These are phyloP conservation scores for Fraxinus pennsylvanica DNA, from an alignment of 257 asterid species.

Conservation along the genomic window DNA sequence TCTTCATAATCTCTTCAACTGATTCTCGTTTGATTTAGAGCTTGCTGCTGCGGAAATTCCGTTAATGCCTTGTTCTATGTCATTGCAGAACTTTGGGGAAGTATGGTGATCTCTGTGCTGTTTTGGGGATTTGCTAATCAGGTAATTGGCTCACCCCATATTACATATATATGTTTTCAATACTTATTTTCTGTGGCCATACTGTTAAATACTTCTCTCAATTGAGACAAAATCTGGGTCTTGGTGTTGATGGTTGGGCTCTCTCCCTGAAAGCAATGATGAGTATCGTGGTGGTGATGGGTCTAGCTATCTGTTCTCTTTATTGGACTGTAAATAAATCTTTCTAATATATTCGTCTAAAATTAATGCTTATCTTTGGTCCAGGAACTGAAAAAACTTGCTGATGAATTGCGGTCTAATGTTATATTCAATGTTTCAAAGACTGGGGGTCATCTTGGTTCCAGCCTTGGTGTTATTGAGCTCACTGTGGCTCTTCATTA, in stretches of 20 bases:
- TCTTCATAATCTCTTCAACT: too few species aligned
- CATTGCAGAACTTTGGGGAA: slow-evolving; percentile 99
- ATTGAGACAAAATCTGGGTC: slow-evolving; percentile 71
- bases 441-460: slow-evolving; percentile 97
- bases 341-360: not conserved
- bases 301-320: slow-evolving; percentile 63
- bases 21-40: too few species aligned
- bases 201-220: slow-evolving; percentile 95
- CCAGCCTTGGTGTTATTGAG: slow-evolving; percentile 95
- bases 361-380: slow-evolving; percentile 13
- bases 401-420: slow-evolving; percentile 89
- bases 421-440: slow-evolving; percentile 29
- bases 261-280: slow-evolving; percentile 89
- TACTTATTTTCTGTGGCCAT: slow-evolving; percentile 84
- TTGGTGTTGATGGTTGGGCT: slow-evolving; percentile 99
- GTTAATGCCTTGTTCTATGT: slow-evolving; percentile 66
- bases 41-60: too few species aligned
- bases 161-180: not conserved
- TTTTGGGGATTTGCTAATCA: slow-evolving; percentile 99
- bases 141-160: slow-evolving; percentile 43
- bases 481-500: slow-evolving; percentile 96
- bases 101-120: slow-evolving; percentile 92
- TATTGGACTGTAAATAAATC: slow-evolving; percentile 52
- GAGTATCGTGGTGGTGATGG: slow-evolving; percentile 89
- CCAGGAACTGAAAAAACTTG: slow-evolving; percentile 91